Evolutionary conservation across 441 rosid species (phyloP).

Genomic region (Isatis lusitanica): DNA sequence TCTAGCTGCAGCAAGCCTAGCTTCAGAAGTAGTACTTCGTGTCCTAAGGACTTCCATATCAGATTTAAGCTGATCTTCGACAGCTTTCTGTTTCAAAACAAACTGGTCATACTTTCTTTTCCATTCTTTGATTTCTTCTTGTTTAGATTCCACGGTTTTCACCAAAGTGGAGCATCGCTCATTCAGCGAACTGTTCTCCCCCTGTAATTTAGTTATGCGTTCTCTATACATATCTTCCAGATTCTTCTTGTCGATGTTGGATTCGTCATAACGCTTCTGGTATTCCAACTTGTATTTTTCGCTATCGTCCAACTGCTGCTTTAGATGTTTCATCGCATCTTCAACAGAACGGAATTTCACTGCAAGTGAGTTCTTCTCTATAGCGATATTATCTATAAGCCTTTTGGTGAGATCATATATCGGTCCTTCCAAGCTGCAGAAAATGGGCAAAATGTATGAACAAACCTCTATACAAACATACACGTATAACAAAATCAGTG

Average conservation of each 20-base stretch:
- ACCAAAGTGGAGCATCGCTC: slow-evolving; percentile 79
- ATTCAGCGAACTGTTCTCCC: slow-evolving; percentile 70
- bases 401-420: slow-evolving; percentile 79
- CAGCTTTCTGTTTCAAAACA: slow-evolving; percentile 75
- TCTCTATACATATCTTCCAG: slow-evolving; percentile 79
- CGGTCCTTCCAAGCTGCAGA: slow-evolving; percentile 88
- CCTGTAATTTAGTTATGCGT: slow-evolving; percentile 79
- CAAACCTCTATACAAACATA: not conserved
- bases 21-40: slow-evolving; percentile 89
- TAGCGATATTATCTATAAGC: slow-evolving; percentile 75
- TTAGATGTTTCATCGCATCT: slow-evolving; percentile 80
- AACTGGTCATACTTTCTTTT: slow-evolving; percentile 74
- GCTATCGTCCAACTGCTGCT: slow-evolving; percentile 87
- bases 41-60: slow-evolving; percentile 82
- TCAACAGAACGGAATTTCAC: slow-evolving; percentile 86
- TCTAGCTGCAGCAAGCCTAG: slow-evolving; percentile 91
- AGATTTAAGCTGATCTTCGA: slow-evolving; percentile 69
- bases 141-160: slow-evolving; percentile 73
- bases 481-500: slow-evolving; percentile 10
- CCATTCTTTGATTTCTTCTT: slow-evolving; percentile 77
- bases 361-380: slow-evolving; percentile 82
- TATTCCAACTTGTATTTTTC: slow-evolving; percentile 83
- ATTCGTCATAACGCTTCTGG: slow-evolving; percentile 90
- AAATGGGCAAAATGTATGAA: not conserved
- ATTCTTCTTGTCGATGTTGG: slow-evolving; percentile 87